Conservation (phyloP, 2,329 filamentous ascomycete species). For the Penicillium vulpinum region DNA sequence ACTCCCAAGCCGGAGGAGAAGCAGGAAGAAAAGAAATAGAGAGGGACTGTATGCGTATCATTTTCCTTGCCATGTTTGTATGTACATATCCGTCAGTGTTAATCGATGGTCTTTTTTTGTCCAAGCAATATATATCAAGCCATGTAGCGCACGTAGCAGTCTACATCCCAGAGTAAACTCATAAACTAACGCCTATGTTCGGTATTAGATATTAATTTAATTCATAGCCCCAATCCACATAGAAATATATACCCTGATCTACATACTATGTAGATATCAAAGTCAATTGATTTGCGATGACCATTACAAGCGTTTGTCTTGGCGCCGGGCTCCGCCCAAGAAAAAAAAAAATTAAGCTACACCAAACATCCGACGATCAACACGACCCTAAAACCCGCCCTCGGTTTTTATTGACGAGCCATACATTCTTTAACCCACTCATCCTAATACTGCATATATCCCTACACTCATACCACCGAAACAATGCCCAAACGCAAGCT, state of each 20-base stretch:
- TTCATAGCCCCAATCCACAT: not conserved
- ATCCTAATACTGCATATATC: not conserved
- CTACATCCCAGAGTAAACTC: not conserved
- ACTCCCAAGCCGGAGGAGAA: conserved; percentile 93
- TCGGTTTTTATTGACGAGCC: not conserved
- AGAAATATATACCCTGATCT: too few relatives aligned
- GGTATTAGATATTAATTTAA: too few relatives aligned
- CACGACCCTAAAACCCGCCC: not conserved
- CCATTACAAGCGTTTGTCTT: conserved; percentile 12
- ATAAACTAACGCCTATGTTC: too few relatives aligned
- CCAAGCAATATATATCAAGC: not conserved
- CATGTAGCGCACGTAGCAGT: not conserved
- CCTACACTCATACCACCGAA: not conserved
- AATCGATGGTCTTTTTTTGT: conserved; percentile 24
- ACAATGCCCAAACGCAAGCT: conserved; percentile 46
- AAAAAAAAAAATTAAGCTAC: conserved; percentile 24
- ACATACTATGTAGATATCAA: too few relatives aligned
- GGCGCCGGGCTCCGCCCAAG: conserved; percentile 20
- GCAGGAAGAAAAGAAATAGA: conserved; percentile 88
- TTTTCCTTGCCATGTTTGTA: conserved; percentile 40
- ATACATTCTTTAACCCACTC: not conserved
- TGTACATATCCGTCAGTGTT: conserved; percentile 36
- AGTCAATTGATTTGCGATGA: not conserved
- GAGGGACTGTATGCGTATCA: conserved; percentile 38
- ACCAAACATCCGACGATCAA: conserved; percentile 8